phyloP scores from a whole-genome alignment of 2,329 filamentous ascomycete genomes.

The Cryphonectria parasitica region DNA sequence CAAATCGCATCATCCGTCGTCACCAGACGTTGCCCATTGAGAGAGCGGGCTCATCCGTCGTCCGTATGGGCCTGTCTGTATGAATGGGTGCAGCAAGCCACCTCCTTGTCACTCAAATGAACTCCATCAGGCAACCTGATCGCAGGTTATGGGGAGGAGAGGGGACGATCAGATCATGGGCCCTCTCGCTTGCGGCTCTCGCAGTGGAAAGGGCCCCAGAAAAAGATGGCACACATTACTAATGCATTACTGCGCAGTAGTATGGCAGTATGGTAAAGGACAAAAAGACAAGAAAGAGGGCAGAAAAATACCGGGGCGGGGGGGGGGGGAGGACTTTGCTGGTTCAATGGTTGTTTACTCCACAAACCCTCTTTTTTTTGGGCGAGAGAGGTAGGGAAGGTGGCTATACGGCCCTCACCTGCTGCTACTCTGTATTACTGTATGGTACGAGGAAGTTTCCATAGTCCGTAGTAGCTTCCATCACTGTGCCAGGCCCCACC shows the following conservation, averaged over 20 bases:
- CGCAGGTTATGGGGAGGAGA: constrained; percentile 10
- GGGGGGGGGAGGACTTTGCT: neutral
- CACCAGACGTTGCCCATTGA: neutral
- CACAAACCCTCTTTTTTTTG: constrained; percentile 3
- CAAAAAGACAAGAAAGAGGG: neutral
- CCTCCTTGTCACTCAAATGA: neutral
- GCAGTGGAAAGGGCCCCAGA: neutral
- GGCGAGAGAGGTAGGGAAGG: too few species aligned
- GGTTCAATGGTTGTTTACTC: constrained; percentile 12
- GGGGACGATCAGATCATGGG: neutral
- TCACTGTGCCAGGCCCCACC: neutral
- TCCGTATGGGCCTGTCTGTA: constrained; percentile 2
- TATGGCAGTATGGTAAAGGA: too few species aligned
- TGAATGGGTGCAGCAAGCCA: neutral
- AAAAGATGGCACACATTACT: too few species aligned
- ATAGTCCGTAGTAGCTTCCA: neutral
- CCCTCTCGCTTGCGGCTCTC: constrained; percentile 16
- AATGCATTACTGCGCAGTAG: too few species aligned
- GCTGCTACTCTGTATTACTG: too few species aligned
- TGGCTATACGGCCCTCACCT: neutral
- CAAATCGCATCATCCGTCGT: constrained; percentile 18
- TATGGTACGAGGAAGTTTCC: constrained; percentile 1
- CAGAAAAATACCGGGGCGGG: neutral
- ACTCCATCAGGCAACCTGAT: constrained; percentile 15
- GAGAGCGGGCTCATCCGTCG: constrained; percentile 14